These are phyloP conservation scores for Lotus japonicus DNA, from an alignment of 306 rosid species.

Conservation along the genomic window DNA sequence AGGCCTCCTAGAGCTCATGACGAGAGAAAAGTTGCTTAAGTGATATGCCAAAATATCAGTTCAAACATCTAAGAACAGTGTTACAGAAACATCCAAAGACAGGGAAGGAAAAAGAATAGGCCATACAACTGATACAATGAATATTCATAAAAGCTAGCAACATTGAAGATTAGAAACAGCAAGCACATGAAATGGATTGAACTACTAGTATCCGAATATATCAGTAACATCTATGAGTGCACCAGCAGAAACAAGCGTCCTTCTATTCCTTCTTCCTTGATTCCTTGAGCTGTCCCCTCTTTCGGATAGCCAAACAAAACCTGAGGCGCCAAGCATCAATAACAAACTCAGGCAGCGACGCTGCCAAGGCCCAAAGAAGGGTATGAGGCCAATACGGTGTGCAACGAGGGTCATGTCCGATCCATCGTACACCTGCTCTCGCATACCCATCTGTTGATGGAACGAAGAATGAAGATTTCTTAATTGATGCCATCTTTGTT, in stretches of 20 bases:
- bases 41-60: not conserved
- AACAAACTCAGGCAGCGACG: constrained; percentile 50
- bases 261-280: constrained; percentile 53
- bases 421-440: constrained; percentile 66
- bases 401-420: constrained; percentile 91
- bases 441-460: constrained; percentile 85
- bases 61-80: not conserved
- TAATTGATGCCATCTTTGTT: constrained; percentile 96
- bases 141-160: not conserved
- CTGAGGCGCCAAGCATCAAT: constrained; percentile 76
- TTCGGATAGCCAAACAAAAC: constrained; percentile 59
- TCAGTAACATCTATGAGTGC: constrained; percentile 13
- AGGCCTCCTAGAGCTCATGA: not conserved
- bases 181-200: constrained; percentile 6
- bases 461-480: constrained; percentile 79
- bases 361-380: constrained; percentile 65
- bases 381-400: constrained; percentile 95
- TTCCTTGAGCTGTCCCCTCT: constrained; percentile 83
- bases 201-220: constrained; percentile 6
- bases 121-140: constrained; percentile 6
- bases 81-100: constrained; percentile 1
- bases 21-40: not conserved
- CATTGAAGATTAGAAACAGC: not conserved
- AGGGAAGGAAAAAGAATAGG: constrained; percentile 11
- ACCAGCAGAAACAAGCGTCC: not conserved